phyloP scores from a whole-genome alignment of 2,329 filamentous ascomycete species.

The Zalaria sp. region DNA sequence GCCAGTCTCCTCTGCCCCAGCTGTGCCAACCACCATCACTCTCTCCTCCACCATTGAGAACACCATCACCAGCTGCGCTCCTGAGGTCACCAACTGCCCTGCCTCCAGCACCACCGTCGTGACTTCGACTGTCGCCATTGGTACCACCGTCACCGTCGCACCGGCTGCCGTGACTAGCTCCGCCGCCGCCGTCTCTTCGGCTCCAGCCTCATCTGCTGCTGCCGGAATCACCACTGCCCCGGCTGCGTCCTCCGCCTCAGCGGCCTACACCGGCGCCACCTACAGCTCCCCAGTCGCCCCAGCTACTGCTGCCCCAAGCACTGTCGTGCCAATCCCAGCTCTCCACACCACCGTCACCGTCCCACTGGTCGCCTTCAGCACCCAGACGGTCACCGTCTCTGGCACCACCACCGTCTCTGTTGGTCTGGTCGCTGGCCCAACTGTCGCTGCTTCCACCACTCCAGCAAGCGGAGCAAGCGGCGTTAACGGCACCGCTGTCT shows the following conservation, averaged over 20 bases:
- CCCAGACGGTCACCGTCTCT: constrained; percentile 15
- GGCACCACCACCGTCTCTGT: constrained; percentile 17
- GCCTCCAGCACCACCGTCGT: constrained; percentile 8
- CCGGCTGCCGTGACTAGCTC: constrained; percentile 3
- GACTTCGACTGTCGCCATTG: constrained; percentile 6
- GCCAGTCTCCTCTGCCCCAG: constrained; percentile 1
- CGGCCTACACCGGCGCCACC: constrained; percentile 18
- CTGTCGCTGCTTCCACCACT: constrained; percentile 16
- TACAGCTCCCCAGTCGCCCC: constrained; percentile 19
- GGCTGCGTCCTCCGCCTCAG: constrained; percentile 17
- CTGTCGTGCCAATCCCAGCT: constrained; percentile 14
- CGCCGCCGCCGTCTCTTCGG: constrained; percentile 1
- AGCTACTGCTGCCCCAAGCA: constrained; percentile 17
- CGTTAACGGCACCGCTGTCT: not conserved
- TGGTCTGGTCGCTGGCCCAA: constrained; percentile 19
- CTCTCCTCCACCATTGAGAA: constrained; percentile 6
- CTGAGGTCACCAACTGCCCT: constrained; percentile 16
- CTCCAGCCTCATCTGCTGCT: constrained; percentile 5
- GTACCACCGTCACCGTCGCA: constrained; percentile 2
- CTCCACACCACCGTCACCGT: constrained; percentile 29
- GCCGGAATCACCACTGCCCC: constrained; percentile 6
- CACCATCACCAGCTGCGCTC: constrained; percentile 7
- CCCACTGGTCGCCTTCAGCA: constrained; percentile 30
- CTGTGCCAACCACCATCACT: constrained; percentile 10
- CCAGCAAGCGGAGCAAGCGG: not conserved